Evolutionary conservation across 805 yeast genomes (phyloP), one percentile per base, ranked within the genome.

Genomic region (Candida silvicultrix): DNA sequence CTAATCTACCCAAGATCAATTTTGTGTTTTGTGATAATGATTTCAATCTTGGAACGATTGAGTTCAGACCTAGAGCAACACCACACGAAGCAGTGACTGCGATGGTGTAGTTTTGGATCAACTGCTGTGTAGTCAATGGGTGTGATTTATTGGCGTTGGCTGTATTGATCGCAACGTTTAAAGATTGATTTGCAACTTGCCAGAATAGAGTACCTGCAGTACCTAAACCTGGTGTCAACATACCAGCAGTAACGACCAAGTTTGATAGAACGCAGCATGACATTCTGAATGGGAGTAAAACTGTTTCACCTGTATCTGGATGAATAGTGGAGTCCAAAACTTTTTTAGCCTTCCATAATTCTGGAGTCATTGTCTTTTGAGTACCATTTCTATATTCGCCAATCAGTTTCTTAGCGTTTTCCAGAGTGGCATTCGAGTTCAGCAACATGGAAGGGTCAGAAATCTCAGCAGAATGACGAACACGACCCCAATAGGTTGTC

Each of bases 141-240:
- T 90, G 95, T 0, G 96, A 85, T 63, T 94, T 94, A 71, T 94
- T 94, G 31, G 97, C 92, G 61, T 94, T 94, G 38, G 98, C 94
- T 38, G 94, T 88, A 67, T 94, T 94, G 54, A 94, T 88, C 2
- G 99, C 99, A 46, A 94, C 99, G 60, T 94, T 94, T 53, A 94
- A 74, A 20, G 97, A 88, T 68, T 94, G 99, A 68, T 94, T 94
- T 19, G 97, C 95, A 63, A 94, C 80, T 69, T 94, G 99, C 99
- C 99, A 94, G 67, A 94, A 92, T 20, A 89, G 63, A 0, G 98
- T 92, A 35, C 99, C 99, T 0, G 77, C 80, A 10, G 89, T 81
- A 10, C 96, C 95, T 60, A 94, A 66, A 46, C 86, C 85, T 8
- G 99, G 99, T 1, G 97, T 92, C 53, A 94, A 76, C 99, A 94